Base-by-base conservation (phyloP, 1,139 yeast genomes). In the Geotrichum restrictum region DNA sequence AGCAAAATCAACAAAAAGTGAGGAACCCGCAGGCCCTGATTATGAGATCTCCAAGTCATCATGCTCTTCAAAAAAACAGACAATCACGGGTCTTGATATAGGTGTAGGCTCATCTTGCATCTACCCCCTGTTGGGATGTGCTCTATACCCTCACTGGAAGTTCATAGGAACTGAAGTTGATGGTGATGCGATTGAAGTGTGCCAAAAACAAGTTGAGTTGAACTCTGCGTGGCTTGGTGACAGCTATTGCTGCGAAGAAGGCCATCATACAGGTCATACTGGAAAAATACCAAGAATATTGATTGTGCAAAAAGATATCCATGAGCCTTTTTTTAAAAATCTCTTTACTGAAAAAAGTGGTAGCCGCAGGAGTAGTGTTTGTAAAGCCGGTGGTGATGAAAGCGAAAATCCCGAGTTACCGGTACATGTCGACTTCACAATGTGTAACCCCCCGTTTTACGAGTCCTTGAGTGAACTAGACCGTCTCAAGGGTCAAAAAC, bases 401-500 rank as follows among this genome's bases (percentile, higher is more conserved):
- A n/a, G n/a, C n/a, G n/a, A n/a, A n/a, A n/a, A n/a, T n/a, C n/a
- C n/a, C n/a, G n/a, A n/a, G n/a, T n/a, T n/a, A n/a, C n/a, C n/a
- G n/a, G n/a, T n/a, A n/a, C n/a, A n/a, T 24, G 8, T 57, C 33
- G 59, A 59, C n/a, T 70, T 74, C 49, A 63, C 69, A 7, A 64
- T 75, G 58, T 74, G 79, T 56, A 76, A 76, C 53, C 80, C 80
- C 11, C 80, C 80, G 1, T 76, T 76, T 53, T 76, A 74, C 56
- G 55, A 59, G 2, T 65, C 71, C 1, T 19, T 32, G 0, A 62
- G 60, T 0, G 78, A 74, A 39, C 54, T 74, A 55, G 54, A 54
- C 13, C 43, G 56, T n/a, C 52, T 63, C 14, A 48, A 50, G 8
- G 39, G 45, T 5, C 57, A 56, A 38, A 60, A 60, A 40, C 37